phyloP scores from a whole-genome alignment of 495 filamentous ascomycete species.

The Hypoxylon trugodes region DNA sequence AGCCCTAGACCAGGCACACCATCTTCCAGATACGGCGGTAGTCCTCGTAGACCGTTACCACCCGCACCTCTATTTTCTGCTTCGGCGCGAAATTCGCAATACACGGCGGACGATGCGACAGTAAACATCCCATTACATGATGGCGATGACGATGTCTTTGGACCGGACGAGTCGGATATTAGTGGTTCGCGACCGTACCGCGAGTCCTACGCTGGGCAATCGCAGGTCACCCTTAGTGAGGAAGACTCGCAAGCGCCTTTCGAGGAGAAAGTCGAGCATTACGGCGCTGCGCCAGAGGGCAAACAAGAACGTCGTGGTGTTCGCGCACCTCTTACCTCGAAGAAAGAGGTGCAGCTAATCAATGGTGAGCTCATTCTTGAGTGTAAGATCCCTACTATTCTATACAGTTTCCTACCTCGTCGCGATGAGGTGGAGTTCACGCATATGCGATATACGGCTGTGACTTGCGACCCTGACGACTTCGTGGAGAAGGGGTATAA shows the following conservation, averaged over 20 bases:
- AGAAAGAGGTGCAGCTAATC: conserved; percentile 93
- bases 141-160: conserved; percentile 79
- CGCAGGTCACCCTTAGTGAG: conserved; percentile 57
- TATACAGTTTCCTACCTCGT: conserved; percentile 92
- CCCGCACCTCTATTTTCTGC: conserved; percentile 84
- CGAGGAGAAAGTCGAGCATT: conserved; percentile 70
- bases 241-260: conserved; percentile 56
- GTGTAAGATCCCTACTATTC: conserved; percentile 98
- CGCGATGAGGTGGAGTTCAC: conserved; percentile 96
- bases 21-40: conserved; percentile 84
- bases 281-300: conserved; percentile 85
- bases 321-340: conserved; percentile 84
- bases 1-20: conserved; percentile 90
- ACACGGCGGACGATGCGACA: conserved; percentile 61
- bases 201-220: conserved; percentile 73
- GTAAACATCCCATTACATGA: conserved; percentile 66
- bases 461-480: conserved; percentile 97
- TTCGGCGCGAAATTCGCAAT: conserved; percentile 47
- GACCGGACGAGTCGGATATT: conserved; percentile 60
- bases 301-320: conserved; percentile 86
- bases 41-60: conserved; percentile 86
- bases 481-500: conserved; percentile 90
- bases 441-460: conserved; percentile 99
- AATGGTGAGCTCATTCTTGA: conserved; percentile 97
- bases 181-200: conserved; percentile 50